Evolutionary conservation across 148 eudicot genomes (phyloP).

Genomic region (Heliamphora exappendiculata): DNA sequence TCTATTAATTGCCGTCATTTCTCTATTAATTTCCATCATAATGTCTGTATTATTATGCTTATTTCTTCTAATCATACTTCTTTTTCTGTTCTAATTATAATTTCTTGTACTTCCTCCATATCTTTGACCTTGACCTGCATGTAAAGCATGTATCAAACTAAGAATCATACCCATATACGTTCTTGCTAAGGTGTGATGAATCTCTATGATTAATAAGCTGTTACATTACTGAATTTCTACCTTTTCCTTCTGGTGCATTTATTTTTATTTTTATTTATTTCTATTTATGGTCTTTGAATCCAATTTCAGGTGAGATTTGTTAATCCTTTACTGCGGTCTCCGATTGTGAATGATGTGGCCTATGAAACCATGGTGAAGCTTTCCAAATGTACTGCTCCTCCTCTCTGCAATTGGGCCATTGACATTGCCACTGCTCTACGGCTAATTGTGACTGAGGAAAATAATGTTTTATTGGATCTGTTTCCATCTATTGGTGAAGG

Average conservation of each 20-base stretch:
- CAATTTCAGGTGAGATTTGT: slow-evolving; percentile 68
- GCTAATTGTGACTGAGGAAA: slow-evolving; percentile 48
- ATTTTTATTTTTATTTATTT: not conserved
- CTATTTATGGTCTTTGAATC: not conserved
- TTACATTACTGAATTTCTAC: not conserved
- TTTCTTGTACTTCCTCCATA: not conserved
- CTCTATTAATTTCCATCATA: not conserved
- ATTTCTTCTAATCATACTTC: not conserved
- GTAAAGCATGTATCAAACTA: not conserved
- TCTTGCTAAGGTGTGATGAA: not conserved
- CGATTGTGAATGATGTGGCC: slow-evolving; percentile 71
- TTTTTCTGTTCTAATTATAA: not conserved
- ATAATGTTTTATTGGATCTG: slow-evolving; percentile 44
- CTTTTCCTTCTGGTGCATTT: not conserved
- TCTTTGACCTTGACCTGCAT: not conserved
- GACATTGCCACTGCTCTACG: slow-evolving; percentile 92
- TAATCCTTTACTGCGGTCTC: slow-evolving; percentile 66
- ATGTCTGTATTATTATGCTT: not conserved
- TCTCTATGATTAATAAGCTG: not conserved
- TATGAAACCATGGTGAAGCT: slow-evolving; percentile 86
- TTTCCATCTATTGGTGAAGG: slow-evolving; percentile 38
- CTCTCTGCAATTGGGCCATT: slow-evolving; percentile 80
- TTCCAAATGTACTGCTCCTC: slow-evolving; percentile 77
- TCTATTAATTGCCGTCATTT: not conserved
- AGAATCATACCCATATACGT: not conserved